Evolutionary conservation across 169 alveolate species (phyloP).

Genomic region (Plasmodium cynomolgi): DNA sequence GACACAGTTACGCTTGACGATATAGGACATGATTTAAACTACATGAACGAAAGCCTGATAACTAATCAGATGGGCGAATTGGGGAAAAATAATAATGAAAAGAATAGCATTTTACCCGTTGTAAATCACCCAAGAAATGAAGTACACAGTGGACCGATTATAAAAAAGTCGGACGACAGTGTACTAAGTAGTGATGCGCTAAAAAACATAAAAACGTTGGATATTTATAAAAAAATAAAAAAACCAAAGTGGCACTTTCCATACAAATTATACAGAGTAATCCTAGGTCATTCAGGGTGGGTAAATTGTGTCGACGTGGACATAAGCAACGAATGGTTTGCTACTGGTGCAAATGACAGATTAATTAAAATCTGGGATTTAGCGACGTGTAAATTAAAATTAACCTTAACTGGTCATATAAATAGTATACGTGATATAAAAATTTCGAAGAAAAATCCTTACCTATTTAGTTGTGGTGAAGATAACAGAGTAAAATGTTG

Average conservation of each 20-base stretch:
- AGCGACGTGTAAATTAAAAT: conserved; percentile 95
- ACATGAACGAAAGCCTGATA: not conserved
- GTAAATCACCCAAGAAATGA: not conserved
- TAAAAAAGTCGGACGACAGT: conserved; percentile 61
- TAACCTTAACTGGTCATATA: conserved; percentile 98
- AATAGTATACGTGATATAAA: conserved; percentile 95
- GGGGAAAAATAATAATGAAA: conserved; percentile 10
- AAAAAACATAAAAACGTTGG: conserved; percentile 78
- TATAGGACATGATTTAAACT: not conserved
- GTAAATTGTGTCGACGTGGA: conserved; percentile 97
- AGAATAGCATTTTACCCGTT: conserved; percentile 31
- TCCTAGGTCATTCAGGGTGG: conserved; percentile 99
- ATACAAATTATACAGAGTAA: conserved; percentile 97
- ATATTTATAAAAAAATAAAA: conserved; percentile 73
- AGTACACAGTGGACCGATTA: conserved; percentile 32
- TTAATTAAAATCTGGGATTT: conserved; percentile 99
- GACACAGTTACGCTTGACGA: conserved; percentile 24
- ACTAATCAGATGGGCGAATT: not conserved
- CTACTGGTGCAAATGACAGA: conserved; percentile 97
- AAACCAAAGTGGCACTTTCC: conserved; percentile 96
- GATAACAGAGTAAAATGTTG: conserved; percentile 98
- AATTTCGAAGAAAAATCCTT: conserved; percentile 96
- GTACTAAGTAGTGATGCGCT: conserved; percentile 80
- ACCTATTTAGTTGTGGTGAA: conserved; percentile 98
- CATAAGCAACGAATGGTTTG: conserved; percentile 96